These are phyloP conservation scores for Acanthamoeba lenticulata DNA, from an alignment of 208 protist genomes.

Conservation along the genomic window DNA sequence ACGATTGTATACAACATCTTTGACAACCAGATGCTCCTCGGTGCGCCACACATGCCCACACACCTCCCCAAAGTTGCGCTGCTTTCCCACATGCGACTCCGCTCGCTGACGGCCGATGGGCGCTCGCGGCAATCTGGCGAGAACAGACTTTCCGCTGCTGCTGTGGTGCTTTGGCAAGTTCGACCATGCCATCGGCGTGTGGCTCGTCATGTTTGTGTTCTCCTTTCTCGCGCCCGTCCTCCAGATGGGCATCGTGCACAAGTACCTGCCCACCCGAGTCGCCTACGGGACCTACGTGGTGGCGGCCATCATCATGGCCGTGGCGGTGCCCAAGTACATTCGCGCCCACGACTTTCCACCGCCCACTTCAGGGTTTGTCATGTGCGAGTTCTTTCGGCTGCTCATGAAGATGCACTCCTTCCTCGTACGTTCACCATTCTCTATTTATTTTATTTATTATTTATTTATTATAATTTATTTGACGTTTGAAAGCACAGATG, in stretches of 20 bases:
- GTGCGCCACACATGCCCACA: background rate
- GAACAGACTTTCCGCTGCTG: constrained; percentile 38
- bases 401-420: constrained; percentile 69
- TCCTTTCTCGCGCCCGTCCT: constrained; percentile 53
- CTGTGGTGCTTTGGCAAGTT: constrained; percentile 65
- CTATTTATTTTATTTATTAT: background rate
- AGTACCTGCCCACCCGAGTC: background rate
- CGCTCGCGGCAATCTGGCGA: background rate
- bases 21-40: constrained; percentile 5
- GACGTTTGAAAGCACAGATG: background rate
- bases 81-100: too few species aligned
- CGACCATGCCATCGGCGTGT: constrained; percentile 20
- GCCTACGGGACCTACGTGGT: constrained; percentile 4
- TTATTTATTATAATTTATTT: background rate
- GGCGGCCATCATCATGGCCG: background rate
- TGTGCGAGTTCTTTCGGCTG: constrained; percentile 60
- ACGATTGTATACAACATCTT: constrained; percentile 24
- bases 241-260: constrained; percentile 45
- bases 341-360: constrained; percentile 31
- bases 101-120: too few species aligned
- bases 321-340: constrained; percentile 50
- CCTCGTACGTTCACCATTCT: background rate
- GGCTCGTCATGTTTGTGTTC: constrained; percentile 23
- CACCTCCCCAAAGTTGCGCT: background rate
- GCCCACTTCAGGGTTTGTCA: constrained; percentile 31